Evolutionary conservation across 106 monocot genomes (phyloP).

Genomic region (Agapanthus africanus): DNA sequence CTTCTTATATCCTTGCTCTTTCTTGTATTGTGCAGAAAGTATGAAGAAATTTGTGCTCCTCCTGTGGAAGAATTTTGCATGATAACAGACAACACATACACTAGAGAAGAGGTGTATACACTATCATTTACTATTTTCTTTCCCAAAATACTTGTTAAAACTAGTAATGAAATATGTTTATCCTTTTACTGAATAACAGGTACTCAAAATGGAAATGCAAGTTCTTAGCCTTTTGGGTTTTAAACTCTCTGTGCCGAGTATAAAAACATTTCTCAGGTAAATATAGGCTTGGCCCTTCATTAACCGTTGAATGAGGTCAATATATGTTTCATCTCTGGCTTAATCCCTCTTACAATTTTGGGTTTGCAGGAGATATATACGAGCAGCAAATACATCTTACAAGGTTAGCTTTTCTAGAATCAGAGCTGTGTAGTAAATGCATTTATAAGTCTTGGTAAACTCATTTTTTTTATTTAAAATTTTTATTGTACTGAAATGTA

Average conservation of each 20-base stretch:
- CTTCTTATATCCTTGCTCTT: neutral
- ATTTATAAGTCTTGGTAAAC: neutral
- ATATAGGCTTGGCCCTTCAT: too few relatives aligned
- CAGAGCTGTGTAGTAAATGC: neutral
- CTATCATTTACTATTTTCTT: neutral
- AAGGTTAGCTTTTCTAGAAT: constrained; percentile 32
- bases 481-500: constrained; percentile 8
- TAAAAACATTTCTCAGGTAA: constrained; percentile 90
- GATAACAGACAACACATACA: constrained; percentile 50
- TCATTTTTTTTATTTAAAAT: too few relatives aligned
- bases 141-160: neutral
- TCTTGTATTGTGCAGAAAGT: constrained; percentile 18
- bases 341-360: neutral
- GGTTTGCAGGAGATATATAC: constrained; percentile 72
- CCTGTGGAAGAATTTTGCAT: constrained; percentile 48
- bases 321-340: neutral
- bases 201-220: constrained; percentile 65
- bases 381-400: constrained; percentile 64
- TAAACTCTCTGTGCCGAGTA: constrained; percentile 68
- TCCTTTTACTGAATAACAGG: constrained; percentile 30
- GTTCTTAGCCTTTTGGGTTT: constrained; percentile 53
- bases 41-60: constrained; percentile 41
- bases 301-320: neutral
- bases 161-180: constrained; percentile 26
- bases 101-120: constrained; percentile 30